Base-by-base conservation (phyloP, 805 yeast species). In the Nadsonia fulvescens region DNA sequence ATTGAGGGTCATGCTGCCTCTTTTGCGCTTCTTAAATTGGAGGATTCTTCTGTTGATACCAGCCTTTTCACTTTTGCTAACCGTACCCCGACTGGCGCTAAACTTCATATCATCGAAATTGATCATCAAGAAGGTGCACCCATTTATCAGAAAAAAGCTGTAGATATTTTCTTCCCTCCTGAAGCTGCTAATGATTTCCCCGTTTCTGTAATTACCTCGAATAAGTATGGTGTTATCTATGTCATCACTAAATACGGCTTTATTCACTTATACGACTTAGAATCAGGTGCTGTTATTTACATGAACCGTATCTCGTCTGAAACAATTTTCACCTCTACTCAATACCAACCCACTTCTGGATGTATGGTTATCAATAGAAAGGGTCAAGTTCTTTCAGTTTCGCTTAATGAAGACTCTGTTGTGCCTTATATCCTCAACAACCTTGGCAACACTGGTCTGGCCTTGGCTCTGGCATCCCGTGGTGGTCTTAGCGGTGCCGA, bases 401-500 rank as follows among this genome's bases (percentile, higher is more conserved):
- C 83, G 47, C 66, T 89, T 27, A 68, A 93, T 25, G 74, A 71
- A 37, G 74, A 72, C 33, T 77, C 76, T 45, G 68, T 86, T 38
- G 73, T 89, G 34, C 92, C 93, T 27, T 91, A 91, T 50, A 72
- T 89, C 26, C 61, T 89, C 47, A 71, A 73, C 43, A 81, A 78
- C 48, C 63, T 89, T 35, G 71, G 86, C 28, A 86, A 89, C 46
- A 81, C 86, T 16, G 64, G 74, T 12, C 61, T 89, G 42, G 98
- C 95, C 3, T 60, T 89, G 33, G 61, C 81, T 7, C 66, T 89
- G 37, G 91, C 96, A 14, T 68, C 93, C 3, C 76, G 96, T 52
- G 95, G 94, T 45, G 93, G 93, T 2, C 67, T 89, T 44, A 89
- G 93, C 22, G 99, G 99, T 38, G 98, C 96, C 25, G 99, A 89